Percentiles rank a stretch among this genome's conserved stretches.
Conservation (phyloP, 345 rosid species). For the Salix udensis region DNA sequence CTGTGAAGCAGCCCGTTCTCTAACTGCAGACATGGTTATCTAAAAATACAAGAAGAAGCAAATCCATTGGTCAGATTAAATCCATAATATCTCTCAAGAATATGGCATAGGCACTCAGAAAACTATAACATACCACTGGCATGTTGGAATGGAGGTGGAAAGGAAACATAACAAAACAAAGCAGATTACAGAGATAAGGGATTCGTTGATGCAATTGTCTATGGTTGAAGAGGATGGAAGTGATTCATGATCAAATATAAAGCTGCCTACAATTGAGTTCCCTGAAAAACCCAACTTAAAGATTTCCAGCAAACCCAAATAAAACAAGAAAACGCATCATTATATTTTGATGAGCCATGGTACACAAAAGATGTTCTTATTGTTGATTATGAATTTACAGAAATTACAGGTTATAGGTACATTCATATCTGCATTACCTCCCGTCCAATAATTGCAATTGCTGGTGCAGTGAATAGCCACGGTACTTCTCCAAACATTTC, state of each 20-base stretch:
- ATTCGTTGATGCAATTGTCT: background rate
- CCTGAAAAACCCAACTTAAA: background rate
- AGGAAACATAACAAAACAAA: background rate
- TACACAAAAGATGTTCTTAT: background rate
- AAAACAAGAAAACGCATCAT: background rate
- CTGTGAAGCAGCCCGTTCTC: conserved; percentile 99
- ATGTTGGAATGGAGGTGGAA: background rate
- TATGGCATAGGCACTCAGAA: background rate
- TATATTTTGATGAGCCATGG: background rate
- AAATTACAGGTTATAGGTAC: too few relatives aligned
- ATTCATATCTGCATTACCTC: conserved; percentile 53
- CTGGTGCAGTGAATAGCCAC: conserved; percentile 81
- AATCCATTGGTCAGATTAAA: conserved; percentile 11
- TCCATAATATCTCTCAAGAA: background rate
- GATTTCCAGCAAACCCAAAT: background rate
- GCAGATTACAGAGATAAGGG: background rate
- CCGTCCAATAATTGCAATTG: conserved; percentile 88
- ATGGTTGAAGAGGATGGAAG: background rate
- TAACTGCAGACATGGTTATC: conserved; percentile 99
- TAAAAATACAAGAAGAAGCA: conserved; percentile 26
- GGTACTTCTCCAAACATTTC: conserved; percentile 55
- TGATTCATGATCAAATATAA: background rate
- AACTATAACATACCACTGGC: background rate
- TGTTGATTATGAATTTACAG: background rate
- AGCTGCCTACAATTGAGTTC: background rate